Conservation (phyloP, 345 rosid genomes). For the Gossypium stocksii region DNA sequence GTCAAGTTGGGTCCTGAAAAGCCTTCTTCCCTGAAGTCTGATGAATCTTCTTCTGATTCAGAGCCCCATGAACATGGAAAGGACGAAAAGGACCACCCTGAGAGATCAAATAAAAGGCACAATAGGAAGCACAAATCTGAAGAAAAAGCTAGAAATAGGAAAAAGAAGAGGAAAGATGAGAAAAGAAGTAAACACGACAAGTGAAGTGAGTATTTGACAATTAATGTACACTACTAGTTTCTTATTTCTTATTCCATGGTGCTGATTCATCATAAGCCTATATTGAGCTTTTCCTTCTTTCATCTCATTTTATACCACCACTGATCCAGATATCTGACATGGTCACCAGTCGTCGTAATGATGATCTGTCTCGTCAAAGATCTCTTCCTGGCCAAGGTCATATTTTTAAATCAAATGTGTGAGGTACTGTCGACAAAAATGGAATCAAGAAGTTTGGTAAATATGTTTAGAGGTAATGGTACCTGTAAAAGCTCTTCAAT, state of each 20-base stretch:
- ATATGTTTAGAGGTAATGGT: not conserved
- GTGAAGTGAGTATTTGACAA: not conserved
- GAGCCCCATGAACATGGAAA: conserved; percentile 26
- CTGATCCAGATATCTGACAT: not conserved
- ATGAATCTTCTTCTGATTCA: conserved; percentile 36
- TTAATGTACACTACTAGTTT: not conserved
- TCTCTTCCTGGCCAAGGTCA: conserved; percentile 64
- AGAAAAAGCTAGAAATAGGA: conserved; percentile 39
- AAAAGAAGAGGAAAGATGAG: conserved; percentile 30
- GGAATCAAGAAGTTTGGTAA: not conserved
- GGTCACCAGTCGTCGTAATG: conserved; percentile 34
- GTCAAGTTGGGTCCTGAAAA: conserved; percentile 48
- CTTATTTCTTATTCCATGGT: not conserved
- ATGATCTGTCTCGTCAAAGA: conserved; percentile 92
- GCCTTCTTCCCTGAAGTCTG: conserved; percentile 29
- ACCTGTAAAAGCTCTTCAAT: conserved; percentile 97
- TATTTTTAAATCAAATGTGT: not conserved
- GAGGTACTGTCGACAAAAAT: not conserved
- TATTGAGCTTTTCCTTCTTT: not conserved
- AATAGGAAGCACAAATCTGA: conserved; percentile 45
- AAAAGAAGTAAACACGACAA: conserved; percentile 15
- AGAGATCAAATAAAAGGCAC: conserved; percentile 45
- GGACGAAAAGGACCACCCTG: conserved; percentile 26
- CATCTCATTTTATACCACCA: not conserved
- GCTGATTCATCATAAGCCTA: not conserved